Conservation (phyloP, 2,329 filamentous ascomycete genomes). For the Trichophyton rubrum region DNA sequence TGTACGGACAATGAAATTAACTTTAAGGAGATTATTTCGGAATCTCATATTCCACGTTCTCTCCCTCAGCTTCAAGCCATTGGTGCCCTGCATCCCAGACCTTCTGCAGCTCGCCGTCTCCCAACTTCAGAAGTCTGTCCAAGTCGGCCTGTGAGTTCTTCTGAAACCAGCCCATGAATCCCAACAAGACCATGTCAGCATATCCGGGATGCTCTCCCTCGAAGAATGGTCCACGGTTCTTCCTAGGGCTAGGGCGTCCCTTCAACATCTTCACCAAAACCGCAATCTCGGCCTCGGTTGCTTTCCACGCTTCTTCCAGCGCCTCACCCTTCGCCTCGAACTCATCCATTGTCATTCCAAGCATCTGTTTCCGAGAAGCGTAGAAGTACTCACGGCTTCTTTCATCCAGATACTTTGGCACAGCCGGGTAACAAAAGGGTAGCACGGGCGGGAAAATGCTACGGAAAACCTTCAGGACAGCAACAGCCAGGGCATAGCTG, state of each 20-base stretch:
- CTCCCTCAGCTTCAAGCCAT: neutral
- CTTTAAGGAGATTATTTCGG: neutral
- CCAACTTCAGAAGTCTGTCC: conserved; percentile 4
- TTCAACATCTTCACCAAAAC: conserved; percentile 20
- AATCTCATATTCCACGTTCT: neutral
- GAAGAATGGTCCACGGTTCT: conserved; percentile 10
- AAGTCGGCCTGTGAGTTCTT: conserved; percentile 6
- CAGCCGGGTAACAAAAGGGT: conserved; percentile 24
- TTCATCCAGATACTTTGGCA: conserved; percentile 24
- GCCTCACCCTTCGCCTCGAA: conserved; percentile 16
- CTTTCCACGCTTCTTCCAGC: conserved; percentile 10
- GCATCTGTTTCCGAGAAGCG: conserved; percentile 23
- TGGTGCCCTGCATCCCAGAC: conserved; percentile 4
- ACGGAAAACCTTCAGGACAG: conserved; percentile 15
- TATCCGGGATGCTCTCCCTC: conserved; percentile 11
- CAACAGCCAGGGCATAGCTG: conserved; percentile 21
- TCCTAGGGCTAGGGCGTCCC: conserved; percentile 3
- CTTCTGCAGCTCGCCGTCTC: conserved; percentile 8
- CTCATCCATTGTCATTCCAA: conserved; percentile 24
- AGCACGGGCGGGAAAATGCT: conserved; percentile 13
- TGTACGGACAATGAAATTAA: neutral
- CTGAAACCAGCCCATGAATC: conserved; percentile 10
- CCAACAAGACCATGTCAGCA: conserved; percentile 11
- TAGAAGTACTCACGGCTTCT: conserved; percentile 26
- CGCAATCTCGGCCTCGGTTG: conserved; percentile 19